Evolutionary conservation across 495 filamentous ascomycete genomes (phyloP), one percentile per base, ranked within the genome.

Genomic region (Talaromyces thailandensis): DNA sequence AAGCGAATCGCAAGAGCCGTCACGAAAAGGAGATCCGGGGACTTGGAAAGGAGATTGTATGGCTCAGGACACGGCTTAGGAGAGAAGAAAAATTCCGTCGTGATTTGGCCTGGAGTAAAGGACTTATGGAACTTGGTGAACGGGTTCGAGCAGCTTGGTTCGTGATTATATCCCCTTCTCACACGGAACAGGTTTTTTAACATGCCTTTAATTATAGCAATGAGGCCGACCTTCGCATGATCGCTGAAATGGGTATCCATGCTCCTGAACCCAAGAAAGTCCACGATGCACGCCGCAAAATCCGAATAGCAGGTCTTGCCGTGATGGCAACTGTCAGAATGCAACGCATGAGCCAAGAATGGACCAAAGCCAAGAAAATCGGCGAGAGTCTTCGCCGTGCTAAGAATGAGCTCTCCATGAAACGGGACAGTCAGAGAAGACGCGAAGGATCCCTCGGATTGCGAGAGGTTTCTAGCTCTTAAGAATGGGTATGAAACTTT

Each of bases 1-100:
- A 76, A 63, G 67, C 74, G n/a, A 79, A 77, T 11, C 73, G 69
- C 55, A 80, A 79, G 65, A 78, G 79, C 60, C 77, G 81, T 56
- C 93, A 96, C 65, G 82, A 82, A 63, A 88, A 87, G 66, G 95
- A 98, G 75, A 80, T 96, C 31, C 82, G 85, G 55, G 92, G 92
- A 11, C 78, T 98, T 69, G 84, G 83, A 63, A 88, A 93, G 74
- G 92, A 96, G 72, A 93, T 97, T 66, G 80, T 92, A 64, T 98
- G 89, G 86, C 83, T 98, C 62, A 82, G 87, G 63, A 91, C 90
- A 4, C 83, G 86, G 57, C 86, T 87, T 71, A 80, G 83, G 69
- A 82, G 94, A 24, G 93, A 96, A 75, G 84, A 89, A 67, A 84
- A 82, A 59, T 87, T 98, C 75, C 80, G 94, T 53, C 80, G 79